Percentiles rank a stretch among this genome's conserved stretches.
These are phyloP conservation scores for Ascochyta lentis DNA, from an alignment of 2,329 filamentous ascomycete genomes.

Conservation along the genomic window DNA sequence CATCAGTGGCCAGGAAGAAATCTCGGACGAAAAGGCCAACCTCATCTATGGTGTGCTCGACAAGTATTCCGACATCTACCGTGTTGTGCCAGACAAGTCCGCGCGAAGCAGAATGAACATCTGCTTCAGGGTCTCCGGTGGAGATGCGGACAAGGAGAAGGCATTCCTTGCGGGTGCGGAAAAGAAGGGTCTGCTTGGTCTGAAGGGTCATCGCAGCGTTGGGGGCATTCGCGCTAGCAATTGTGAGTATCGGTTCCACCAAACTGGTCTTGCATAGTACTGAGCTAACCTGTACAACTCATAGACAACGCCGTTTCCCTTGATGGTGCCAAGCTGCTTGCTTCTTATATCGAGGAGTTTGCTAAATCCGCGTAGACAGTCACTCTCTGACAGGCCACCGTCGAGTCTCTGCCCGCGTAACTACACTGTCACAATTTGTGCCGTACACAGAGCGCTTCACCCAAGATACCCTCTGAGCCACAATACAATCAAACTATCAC, in stretches of 20 bases:
- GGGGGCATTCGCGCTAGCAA: conserved; percentile 86
- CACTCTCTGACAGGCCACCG: neutral
- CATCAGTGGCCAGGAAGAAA: conserved; percentile 76
- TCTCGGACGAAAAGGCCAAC: conserved; percentile 76
- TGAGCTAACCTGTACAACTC: conserved; percentile 14
- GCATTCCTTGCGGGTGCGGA: conserved; percentile 77
- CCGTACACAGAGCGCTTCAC: too few species aligned
- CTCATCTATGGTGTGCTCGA: conserved; percentile 82
- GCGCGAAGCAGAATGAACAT: conserved; percentile 92
- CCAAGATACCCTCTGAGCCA: neutral
- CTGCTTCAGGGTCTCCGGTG: conserved; percentile 79
- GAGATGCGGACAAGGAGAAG: conserved; percentile 75
- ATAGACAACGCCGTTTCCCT: conserved; percentile 77
- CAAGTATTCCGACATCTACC: conserved; percentile 73
- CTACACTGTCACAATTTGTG: too few species aligned
- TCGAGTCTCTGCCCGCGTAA: neutral
- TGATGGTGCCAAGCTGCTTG: conserved; percentile 71
- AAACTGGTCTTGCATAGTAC: neutral
- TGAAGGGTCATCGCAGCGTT: conserved; percentile 89
- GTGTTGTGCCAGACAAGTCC: conserved; percentile 75
- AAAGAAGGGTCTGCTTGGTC: conserved; percentile 71
- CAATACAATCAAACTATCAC: neutral
- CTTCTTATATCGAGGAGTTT: conserved; percentile 68
- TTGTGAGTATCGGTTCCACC: conserved; percentile 55
- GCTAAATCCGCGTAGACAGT: conserved; percentile 47